These are phyloP conservation scores for Mycena kentingensis DNA, from an alignment of 768 basidiomycete species.

Conservation along the genomic window DNA sequence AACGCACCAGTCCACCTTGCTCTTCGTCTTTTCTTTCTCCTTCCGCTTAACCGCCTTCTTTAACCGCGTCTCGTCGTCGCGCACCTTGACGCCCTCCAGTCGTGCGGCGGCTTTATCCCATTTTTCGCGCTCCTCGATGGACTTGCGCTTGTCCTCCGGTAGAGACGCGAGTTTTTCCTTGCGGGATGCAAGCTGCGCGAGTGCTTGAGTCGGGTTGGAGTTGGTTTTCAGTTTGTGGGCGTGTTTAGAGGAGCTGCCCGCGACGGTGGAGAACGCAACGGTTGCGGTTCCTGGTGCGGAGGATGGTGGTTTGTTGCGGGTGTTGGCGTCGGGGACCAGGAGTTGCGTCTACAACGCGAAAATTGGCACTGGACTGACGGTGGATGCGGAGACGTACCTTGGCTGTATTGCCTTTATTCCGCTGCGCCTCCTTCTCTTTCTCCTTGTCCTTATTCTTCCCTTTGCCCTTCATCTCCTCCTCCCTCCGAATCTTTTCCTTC, in stretches of 20 bases:
- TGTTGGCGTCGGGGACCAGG: slow-evolving; percentile 59
- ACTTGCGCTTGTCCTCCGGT: slow-evolving; percentile 82
- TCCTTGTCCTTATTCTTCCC: slow-evolving; percentile 46
- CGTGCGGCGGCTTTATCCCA: slow-evolving; percentile 91
- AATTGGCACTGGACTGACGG: background rate
- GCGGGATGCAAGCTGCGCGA: slow-evolving; percentile 74
- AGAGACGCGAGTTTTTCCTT: slow-evolving; percentile 77
- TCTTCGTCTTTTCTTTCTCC: slow-evolving; percentile 86
- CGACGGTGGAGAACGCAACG: slow-evolving; percentile 67
- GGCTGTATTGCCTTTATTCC: slow-evolving; percentile 45
- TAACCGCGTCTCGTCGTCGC: slow-evolving; percentile 78
- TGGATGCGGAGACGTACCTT: slow-evolving; percentile 47
- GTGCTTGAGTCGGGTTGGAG: slow-evolving; percentile 83
- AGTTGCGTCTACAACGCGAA: slow-evolving; percentile 57
- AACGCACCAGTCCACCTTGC: slow-evolving; percentile 81
- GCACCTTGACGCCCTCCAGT: slow-evolving; percentile 88
- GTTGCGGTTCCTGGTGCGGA: slow-evolving; percentile 52
- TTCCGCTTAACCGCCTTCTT: slow-evolving; percentile 94
- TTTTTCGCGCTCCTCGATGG: slow-evolving; percentile 77
- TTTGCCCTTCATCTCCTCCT: slow-evolving; percentile 59
- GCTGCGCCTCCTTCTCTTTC: slow-evolving; percentile 37
- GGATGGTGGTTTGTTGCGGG: slow-evolving; percentile 29
- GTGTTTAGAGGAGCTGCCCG: slow-evolving; percentile 56
- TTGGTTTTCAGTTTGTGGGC: slow-evolving; percentile 61
- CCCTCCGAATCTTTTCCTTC: slow-evolving; percentile 73